A percentile compares a stretch with the other conserved stretches of the same genome.
Conservation (phyloP, 306 rosid species). For the Vigna radiata region DNA sequence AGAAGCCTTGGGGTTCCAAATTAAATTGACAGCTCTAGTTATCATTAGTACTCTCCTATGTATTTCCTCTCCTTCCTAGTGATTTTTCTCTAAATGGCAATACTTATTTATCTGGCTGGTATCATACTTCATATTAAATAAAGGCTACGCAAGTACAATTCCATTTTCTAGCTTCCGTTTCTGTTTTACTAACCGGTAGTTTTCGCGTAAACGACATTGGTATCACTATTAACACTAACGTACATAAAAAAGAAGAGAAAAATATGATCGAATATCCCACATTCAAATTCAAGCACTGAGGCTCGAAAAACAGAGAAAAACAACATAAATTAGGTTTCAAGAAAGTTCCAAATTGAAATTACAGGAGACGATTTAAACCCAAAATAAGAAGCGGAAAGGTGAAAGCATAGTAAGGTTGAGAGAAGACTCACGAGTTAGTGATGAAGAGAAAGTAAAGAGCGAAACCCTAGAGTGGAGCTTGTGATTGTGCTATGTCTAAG, state of each 20-base stretch:
- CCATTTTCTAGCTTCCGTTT: neutral
- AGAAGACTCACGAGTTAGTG: slow-evolving; percentile 45
- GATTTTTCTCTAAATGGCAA: neutral
- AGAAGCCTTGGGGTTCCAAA: no score
- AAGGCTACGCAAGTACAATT: neutral
- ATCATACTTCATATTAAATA: neutral
- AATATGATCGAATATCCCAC: neutral
- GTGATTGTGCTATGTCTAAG: slow-evolving; percentile 24
- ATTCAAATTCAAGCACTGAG: slow-evolving; percentile 8
- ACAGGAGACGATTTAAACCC: slow-evolving; percentile 24
- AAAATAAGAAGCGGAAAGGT: slow-evolving; percentile 2
- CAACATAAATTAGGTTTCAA: neutral
- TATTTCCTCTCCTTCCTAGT: neutral
- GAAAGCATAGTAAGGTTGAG: slow-evolving; percentile 26
- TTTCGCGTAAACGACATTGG: slow-evolving; percentile 25
- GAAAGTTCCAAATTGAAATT: slow-evolving; percentile 4
- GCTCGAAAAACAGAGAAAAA: neutral
- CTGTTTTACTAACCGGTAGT: neutral
- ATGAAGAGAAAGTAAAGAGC: slow-evolving; percentile 14
- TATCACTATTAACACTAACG: neutral
- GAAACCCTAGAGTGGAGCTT: slow-evolving; percentile 44
- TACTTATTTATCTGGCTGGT: neutral
- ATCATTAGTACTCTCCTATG: neutral
- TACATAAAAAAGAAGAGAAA: neutral
- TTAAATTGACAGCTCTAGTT: no score